These are phyloP conservation scores for Barbarea vulgaris DNA, from an alignment of 345 rosid species.

Conservation along the genomic window DNA sequence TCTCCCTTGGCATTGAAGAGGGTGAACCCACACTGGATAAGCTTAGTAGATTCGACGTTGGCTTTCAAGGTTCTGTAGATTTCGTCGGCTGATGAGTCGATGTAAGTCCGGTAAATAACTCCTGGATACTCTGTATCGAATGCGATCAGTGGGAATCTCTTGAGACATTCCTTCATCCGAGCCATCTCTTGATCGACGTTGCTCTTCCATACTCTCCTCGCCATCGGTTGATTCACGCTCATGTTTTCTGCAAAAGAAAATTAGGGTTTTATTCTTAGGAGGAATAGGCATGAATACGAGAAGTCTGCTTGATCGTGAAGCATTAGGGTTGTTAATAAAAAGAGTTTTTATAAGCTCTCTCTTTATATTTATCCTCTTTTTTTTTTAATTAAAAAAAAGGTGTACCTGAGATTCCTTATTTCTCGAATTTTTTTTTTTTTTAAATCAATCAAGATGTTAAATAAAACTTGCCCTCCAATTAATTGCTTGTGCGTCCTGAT, in stretches of 20 bases:
- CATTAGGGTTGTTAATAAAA: conserved; percentile 21
- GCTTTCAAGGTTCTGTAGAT: not conserved
- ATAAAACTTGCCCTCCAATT: conserved; percentile 33
- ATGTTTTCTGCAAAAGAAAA: not conserved
- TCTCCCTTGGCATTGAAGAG: conserved; percentile 30
- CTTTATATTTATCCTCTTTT: not conserved
- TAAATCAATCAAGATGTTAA: not conserved
- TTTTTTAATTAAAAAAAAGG: not conserved
- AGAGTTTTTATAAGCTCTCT: not conserved
- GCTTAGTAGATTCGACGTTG: conserved; percentile 27
- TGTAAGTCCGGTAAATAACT: not conserved
- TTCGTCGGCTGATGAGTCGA: not conserved
- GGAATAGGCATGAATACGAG: conserved; percentile 26
- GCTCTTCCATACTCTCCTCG: conserved; percentile 10
- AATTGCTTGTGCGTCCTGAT: not conserved
- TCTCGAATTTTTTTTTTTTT: not conserved
- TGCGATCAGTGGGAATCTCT: conserved; percentile 19
- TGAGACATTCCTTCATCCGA: not conserved
- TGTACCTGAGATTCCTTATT: conserved; percentile 25
- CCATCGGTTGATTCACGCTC: conserved; percentile 9
- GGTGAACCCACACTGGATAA: conserved; percentile 37
- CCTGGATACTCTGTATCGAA: conserved; percentile 37
- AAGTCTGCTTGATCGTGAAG: conserved; percentile 6
- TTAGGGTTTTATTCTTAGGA: conserved; percentile 22
- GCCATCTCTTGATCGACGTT: conserved; percentile 23